Percentiles rank a stretch among this genome's conserved stretches.
phyloP scores from a whole-genome alignment of 192 early-diverging fungal species.

The Coemansia sp. region DNA sequence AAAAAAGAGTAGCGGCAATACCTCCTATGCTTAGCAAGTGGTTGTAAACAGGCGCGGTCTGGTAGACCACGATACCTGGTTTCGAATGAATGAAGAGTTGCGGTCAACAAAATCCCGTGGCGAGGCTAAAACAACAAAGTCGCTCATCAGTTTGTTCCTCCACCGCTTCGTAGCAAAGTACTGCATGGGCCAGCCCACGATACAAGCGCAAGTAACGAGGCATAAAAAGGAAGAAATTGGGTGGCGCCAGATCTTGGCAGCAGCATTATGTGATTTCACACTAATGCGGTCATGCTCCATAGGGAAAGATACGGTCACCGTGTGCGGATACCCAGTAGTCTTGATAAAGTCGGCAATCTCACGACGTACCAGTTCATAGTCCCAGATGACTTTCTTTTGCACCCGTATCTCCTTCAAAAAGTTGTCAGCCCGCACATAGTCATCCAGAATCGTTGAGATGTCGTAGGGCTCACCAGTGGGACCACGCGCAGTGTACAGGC shows the following conservation, averaged over 20 bases:
- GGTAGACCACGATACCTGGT: slow-evolving; percentile 36
- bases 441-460: slow-evolving; percentile 19
- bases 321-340: slow-evolving; percentile 44
- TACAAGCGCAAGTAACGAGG: slow-evolving; percentile 36
- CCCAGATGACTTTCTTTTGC: slow-evolving; percentile 51
- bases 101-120: slow-evolving; percentile 40
- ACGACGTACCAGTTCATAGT: slow-evolving; percentile 38
- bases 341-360: slow-evolving; percentile 22
- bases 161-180: slow-evolving; percentile 27
- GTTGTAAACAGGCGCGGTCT: slow-evolving; percentile 8
- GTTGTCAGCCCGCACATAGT: slow-evolving; percentile 36
- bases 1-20: not conserved
- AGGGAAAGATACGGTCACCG: slow-evolving; percentile 30
- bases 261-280: slow-evolving; percentile 23
- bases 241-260: slow-evolving; percentile 34
- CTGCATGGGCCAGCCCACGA: slow-evolving; percentile 47
- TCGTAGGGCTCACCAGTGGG: slow-evolving; percentile 35
- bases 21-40: not conserved
- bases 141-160: slow-evolving; percentile 44
- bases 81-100: slow-evolving; percentile 36
- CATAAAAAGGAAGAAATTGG: slow-evolving; percentile 42
- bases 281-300: slow-evolving; percentile 40
- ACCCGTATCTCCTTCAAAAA: slow-evolving; percentile 42
- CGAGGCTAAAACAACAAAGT: slow-evolving; percentile 45
- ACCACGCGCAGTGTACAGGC: slow-evolving; percentile 31